Evolutionary conservation across 306 rosid species (phyloP).

Genomic region (Macrotyloma uniflorum): DNA sequence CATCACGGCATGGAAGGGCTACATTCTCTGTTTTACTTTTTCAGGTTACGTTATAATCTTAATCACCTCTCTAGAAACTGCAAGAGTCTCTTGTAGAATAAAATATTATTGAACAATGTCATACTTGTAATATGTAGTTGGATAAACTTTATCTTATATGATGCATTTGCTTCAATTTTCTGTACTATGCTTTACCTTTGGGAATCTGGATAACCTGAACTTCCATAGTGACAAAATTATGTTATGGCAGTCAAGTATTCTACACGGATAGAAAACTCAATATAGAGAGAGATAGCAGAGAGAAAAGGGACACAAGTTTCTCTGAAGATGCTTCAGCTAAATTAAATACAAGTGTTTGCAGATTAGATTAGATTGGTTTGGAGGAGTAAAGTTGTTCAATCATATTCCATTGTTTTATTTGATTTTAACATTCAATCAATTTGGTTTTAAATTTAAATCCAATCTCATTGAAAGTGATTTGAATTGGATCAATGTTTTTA

Average conservation of each 20-base stretch:
- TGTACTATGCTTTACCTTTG: neutral
- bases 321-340: neutral
- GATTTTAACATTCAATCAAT: neutral
- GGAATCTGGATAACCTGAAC: neutral
- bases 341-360: neutral
- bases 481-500: neutral
- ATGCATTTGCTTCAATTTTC: slow-evolving; percentile 25
- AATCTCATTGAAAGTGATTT: neutral
- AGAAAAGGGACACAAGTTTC: neutral
- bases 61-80: slow-evolving; percentile 23
- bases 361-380: neutral
- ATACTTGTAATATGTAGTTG: neutral
- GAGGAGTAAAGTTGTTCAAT: neutral
- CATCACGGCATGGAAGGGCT: slow-evolving; percentile 98
- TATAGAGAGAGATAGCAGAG: neutral
- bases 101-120: slow-evolving; percentile 20
- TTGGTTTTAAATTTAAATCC: neutral
- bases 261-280: neutral
- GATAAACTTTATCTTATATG: slow-evolving; percentile 24
- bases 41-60: slow-evolving; percentile 62
- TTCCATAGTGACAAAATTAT: slow-evolving; percentile 11
- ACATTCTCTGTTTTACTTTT: slow-evolving; percentile 96
- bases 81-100: neutral
- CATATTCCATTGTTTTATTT: neutral
- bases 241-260: neutral